Percentiles rank a stretch among this genome's conserved stretches.
phyloP scores from a whole-genome alignment of 2,329 filamentous ascomycete species.

The Exophiala viscosa region DNA sequence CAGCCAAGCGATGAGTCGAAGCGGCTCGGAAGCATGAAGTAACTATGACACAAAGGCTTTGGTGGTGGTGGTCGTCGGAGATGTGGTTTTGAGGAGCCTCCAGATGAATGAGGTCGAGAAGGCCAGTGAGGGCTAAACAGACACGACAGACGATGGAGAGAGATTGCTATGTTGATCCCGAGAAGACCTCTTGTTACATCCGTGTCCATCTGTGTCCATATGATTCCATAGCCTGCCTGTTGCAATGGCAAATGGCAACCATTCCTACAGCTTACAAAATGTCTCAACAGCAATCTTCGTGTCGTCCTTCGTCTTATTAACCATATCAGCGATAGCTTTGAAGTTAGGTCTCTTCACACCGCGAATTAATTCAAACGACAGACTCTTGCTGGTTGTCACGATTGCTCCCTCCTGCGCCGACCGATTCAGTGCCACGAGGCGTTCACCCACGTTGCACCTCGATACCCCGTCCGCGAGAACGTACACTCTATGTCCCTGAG shows the following conservation, averaged over 20 bases:
- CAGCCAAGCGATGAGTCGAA: too few species aligned
- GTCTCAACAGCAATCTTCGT: constrained; percentile 67
- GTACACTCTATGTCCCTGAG: constrained; percentile 74
- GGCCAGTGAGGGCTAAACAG: too few species aligned
- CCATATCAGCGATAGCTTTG: constrained; percentile 66
- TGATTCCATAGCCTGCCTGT: too few species aligned
- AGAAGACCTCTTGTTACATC: not conserved
- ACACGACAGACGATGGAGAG: too few species aligned
- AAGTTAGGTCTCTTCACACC: constrained; percentile 72
- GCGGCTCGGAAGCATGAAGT: too few species aligned
- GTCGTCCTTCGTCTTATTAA: constrained; percentile 70
- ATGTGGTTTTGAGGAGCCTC: too few species aligned
- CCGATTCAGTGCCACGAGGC: constrained; percentile 71
- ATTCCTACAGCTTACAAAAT: constrained; percentile 39
- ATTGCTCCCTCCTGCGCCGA: constrained; percentile 70
- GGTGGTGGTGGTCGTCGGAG: too few species aligned
- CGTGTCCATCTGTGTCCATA: too few species aligned
- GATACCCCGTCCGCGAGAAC: constrained; percentile 85
- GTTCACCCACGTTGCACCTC: constrained; percentile 78
- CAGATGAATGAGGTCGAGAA: too few species aligned
- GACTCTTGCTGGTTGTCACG: constrained; percentile 87
- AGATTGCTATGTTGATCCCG: not conserved
- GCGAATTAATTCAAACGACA: constrained; percentile 83
- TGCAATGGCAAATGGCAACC: not conserved
- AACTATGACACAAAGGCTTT: too few species aligned